Percentiles rank a stretch among this genome's conserved stretches.
These are phyloP conservation scores for Stylosanthes scabra DNA, from an alignment of 331 rosid genomes.

Conservation along the genomic window DNA sequence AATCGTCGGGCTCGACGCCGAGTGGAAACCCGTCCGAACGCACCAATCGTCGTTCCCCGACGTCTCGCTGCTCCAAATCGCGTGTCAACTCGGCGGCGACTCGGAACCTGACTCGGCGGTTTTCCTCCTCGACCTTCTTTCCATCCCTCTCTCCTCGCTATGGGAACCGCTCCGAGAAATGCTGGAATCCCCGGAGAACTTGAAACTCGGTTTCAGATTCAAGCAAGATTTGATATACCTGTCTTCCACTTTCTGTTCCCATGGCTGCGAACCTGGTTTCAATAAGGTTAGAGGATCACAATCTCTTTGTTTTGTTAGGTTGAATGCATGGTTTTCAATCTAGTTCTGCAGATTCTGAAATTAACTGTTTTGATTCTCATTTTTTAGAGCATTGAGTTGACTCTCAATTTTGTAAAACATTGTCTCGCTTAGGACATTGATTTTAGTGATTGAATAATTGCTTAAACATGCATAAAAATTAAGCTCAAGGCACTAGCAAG, in stretches of 20 bases:
- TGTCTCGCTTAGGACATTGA: too few species aligned
- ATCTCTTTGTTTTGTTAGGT: conserved; percentile 33
- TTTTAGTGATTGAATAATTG: too few species aligned
- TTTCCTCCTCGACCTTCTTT: conserved; percentile 72
- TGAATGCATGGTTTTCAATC: too few species aligned
- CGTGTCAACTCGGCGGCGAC: conserved; percentile 61
- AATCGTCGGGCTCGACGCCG: conserved; percentile 85
- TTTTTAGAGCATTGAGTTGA: too few species aligned
- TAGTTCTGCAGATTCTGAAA: too few species aligned
- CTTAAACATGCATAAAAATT: too few species aligned
- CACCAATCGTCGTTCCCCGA: conserved; percentile 59
- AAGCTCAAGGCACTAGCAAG: too few species aligned
- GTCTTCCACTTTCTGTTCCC: conserved; percentile 74
- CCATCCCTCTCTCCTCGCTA: conserved; percentile 63
- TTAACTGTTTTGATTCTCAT: too few species aligned
- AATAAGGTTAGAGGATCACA: conserved; percentile 51
- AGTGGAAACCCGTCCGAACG: conserved; percentile 84
- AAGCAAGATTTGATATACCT: conserved; percentile 86
- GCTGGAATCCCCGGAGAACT: conserved; percentile 63
- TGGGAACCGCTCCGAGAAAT: conserved; percentile 65
- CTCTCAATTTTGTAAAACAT: too few species aligned
- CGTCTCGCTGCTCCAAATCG: conserved; percentile 86
- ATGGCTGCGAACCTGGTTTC: conserved; percentile 77
- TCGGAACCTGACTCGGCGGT: conserved; percentile 53
- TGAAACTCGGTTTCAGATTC: conserved; percentile 86